Conservation (phyloP, 495 filamentous ascomycete species). For the Talaromyces nanjingensis region DNA sequence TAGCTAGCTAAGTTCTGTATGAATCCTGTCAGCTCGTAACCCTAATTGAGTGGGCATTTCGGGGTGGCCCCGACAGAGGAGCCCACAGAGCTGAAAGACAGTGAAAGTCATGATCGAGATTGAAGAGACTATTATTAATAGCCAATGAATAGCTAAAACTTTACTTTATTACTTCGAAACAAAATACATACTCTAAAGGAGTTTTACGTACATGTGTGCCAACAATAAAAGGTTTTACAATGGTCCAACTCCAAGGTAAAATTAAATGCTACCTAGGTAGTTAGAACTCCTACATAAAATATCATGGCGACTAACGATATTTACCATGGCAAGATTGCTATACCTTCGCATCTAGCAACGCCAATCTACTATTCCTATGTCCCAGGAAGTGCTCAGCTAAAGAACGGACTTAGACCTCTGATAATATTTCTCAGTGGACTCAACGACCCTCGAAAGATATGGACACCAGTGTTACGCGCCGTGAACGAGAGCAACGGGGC, state of each 20-base stretch:
- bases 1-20: no score
- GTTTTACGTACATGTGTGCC: no score
- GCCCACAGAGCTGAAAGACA: no score
- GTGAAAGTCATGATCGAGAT: not conserved
- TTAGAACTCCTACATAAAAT: not conserved
- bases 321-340: not conserved
- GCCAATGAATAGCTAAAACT: not conserved
- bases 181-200: not conserved
- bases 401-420: not conserved
- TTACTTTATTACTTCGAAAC: not conserved
- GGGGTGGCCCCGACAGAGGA: no score
- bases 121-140: not conserved
- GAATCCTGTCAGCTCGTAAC: no score
- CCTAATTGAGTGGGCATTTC: no score
- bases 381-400: not conserved
- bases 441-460: not conserved
- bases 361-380: not conserved
- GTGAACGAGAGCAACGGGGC: not conserved
- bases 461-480: not conserved
- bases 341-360: not conserved
- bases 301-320: not conserved
- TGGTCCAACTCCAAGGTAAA: no score
- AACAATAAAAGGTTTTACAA: no score
- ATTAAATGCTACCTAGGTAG: no score
- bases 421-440: not conserved